phyloP scores from a whole-genome alignment of 306 rosid species.

The Gastrolobium bilobum region DNA sequence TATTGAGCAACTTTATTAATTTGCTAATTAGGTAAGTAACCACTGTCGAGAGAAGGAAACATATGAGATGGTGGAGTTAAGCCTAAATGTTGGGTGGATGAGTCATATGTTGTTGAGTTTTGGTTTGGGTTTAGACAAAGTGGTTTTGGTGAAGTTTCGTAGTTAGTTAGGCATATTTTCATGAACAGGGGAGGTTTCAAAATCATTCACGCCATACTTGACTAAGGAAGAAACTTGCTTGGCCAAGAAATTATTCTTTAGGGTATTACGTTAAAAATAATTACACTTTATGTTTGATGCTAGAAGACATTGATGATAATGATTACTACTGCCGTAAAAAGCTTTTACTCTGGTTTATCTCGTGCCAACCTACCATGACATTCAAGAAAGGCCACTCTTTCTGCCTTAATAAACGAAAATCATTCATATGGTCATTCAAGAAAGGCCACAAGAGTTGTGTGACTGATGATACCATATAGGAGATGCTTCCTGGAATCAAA shows the following conservation, averaged over 20 bases:
- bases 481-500: no score
- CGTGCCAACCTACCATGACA: no score
- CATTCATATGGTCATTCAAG: no score
- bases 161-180: constrained; percentile 56
- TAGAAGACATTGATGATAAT: no score
- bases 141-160: constrained; percentile 52
- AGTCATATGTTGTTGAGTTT: background rate
- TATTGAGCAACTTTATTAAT: constrained; percentile 5
- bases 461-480: no score
- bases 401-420: no score
- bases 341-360: no score
- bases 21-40: background rate
- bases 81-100: constrained; percentile 48
- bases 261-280: no score
- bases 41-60: background rate
- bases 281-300: no score
- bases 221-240: background rate
- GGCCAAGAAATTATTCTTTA: background rate
- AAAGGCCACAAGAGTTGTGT: no score
- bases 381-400: no score
- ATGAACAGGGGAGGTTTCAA: background rate
- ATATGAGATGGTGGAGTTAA: constrained; percentile 47
- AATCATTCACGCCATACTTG: background rate
- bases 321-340: no score
- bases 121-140: constrained; percentile 9